Conservation (phyloP, 2,329 filamentous ascomycete genomes). For the Colletotrichum orbiculare region DNA sequence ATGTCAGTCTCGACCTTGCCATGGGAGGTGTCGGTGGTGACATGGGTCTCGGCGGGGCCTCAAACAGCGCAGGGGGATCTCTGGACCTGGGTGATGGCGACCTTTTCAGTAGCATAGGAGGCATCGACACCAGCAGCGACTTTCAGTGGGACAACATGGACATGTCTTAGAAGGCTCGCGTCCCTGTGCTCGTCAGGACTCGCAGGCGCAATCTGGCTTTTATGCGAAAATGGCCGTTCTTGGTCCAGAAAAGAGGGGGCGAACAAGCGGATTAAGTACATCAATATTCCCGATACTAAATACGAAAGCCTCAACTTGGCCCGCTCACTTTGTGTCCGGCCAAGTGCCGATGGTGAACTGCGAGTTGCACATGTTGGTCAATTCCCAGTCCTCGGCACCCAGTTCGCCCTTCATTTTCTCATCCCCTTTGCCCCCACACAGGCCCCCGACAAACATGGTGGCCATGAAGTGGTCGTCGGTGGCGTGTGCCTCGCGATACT, state of each 20-base stretch:
- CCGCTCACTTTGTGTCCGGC: conserved; percentile 33
- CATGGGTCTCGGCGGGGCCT: conserved; percentile 49
- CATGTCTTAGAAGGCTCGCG: conserved; percentile 29
- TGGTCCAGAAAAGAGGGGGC: no score
- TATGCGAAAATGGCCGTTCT: no score
- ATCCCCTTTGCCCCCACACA: conserved; percentile 61
- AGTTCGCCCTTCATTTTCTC: conserved; percentile 53
- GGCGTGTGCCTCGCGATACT: conserved; percentile 73
- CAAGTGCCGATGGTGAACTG: conserved; percentile 65
- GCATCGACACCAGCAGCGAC: conserved; percentile 55
- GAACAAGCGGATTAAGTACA: no score
- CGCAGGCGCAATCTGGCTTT: background rate
- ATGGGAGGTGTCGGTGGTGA: conserved; percentile 55
- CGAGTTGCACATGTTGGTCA: conserved; percentile 73
- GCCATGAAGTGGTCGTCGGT: conserved; percentile 80
- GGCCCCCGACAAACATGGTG: conserved; percentile 71
- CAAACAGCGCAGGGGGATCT: conserved; percentile 49
- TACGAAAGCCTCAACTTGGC: conserved; percentile 2
- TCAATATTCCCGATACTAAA: conserved; percentile 27
- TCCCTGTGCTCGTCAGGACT: background rate
- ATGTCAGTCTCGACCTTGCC: conserved; percentile 58
- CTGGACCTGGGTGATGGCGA: conserved; percentile 49
- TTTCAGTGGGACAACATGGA: conserved; percentile 56
- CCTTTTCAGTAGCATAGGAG: conserved; percentile 51
- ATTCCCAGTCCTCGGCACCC: conserved; percentile 73